These are phyloP conservation scores for Trichoderma virens DNA, from an alignment of 495 filamentous ascomycete species.

Conservation along the genomic window DNA sequence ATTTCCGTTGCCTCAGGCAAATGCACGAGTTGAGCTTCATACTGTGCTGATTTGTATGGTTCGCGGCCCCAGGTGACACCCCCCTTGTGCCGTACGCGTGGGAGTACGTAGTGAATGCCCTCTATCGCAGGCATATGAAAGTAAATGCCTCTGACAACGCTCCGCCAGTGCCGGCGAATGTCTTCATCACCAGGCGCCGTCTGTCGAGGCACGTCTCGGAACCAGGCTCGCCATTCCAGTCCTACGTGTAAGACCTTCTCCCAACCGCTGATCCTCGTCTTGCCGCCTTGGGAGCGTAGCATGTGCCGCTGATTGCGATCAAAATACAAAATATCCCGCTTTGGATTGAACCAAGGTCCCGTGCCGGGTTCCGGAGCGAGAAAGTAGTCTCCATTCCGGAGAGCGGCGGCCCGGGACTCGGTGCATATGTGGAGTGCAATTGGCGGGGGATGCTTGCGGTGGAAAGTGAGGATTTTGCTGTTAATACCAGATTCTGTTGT, in stretches of 20 bases:
- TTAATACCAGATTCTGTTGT: not conserved
- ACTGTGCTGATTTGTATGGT: not conserved
- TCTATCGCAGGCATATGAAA: not conserved
- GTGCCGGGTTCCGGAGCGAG: slow-evolving; percentile 20
- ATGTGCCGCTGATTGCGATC: slow-evolving; percentile 9
- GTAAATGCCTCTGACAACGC: slow-evolving; percentile 6
- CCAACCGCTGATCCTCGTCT: not conserved
- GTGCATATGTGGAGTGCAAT: slow-evolving; percentile 20
- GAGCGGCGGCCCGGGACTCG: slow-evolving; percentile 22
- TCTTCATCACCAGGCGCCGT: not conserved
- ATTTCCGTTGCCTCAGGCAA: not conserved
- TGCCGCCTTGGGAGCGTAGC: not conserved
- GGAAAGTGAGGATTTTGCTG: slow-evolving; percentile 8
- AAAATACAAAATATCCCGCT: slow-evolving; percentile 16
- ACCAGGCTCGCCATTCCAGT: slow-evolving; percentile 12
- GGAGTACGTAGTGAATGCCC: slow-evolving; percentile 7
- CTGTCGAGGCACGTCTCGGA: slow-evolving; percentile 7
- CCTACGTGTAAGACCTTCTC: slow-evolving; percentile 8
- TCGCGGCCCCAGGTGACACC: slow-evolving; percentile 9
- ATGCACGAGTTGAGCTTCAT: not conserved
- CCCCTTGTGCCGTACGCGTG: slow-evolving; percentile 7
- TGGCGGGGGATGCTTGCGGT: slow-evolving; percentile 15
- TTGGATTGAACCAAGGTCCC: slow-evolving; percentile 22
- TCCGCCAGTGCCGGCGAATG: not conserved
- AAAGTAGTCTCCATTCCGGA: slow-evolving; percentile 15